phyloP scores from a whole-genome alignment of 2,329 filamentous ascomycete species.

The Phoma herbarum region DNA sequence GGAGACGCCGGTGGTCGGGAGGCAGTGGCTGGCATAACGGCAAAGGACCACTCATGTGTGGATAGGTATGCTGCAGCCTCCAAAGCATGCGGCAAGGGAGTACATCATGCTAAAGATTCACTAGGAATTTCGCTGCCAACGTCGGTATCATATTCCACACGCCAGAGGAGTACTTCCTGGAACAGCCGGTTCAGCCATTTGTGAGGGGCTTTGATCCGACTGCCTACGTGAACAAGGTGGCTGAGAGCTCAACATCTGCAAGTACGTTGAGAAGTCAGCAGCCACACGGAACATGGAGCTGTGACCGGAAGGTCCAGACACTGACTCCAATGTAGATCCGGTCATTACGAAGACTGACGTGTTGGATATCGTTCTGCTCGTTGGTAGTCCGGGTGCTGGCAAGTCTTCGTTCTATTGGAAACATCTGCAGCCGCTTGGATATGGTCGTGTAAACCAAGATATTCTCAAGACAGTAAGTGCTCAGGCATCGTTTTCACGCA shows the following conservation, averaged over 20 bases:
- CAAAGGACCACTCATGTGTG: slow-evolving; percentile 66
- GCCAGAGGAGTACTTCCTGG: slow-evolving; percentile 90
- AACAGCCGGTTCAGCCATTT: slow-evolving; percentile 71
- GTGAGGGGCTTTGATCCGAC: slow-evolving; percentile 75
- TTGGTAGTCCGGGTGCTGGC: slow-evolving; percentile 86
- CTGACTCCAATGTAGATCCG: slow-evolving; percentile 39
- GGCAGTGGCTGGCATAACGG: slow-evolving; percentile 54
- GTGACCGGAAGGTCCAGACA: slow-evolving; percentile 17
- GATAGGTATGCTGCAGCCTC: slow-evolving; percentile 59
- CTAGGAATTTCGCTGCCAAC: slow-evolving; percentile 80
- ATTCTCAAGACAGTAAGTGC: slow-evolving; percentile 73
- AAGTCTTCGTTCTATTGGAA: slow-evolving; percentile 93
- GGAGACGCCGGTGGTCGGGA: slow-evolving; percentile 76
- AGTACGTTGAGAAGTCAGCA: slow-evolving; percentile 38
- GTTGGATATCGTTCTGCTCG: slow-evolving; percentile 82
- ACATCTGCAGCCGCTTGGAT: slow-evolving; percentile 78
- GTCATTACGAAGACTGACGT: slow-evolving; percentile 68
- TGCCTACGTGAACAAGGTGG: slow-evolving; percentile 39
- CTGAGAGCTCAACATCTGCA: slow-evolving; percentile 42
- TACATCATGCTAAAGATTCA: slow-evolving; percentile 6
- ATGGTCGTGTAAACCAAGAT: slow-evolving; percentile 90
- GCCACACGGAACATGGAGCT: slow-evolving; percentile 23
- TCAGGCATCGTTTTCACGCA: slow-evolving; percentile 16
- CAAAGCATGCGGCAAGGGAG: neutral
- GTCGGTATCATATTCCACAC: slow-evolving; percentile 81